A percentile compares a stretch with the other conserved stretches of the same genome.
Evolutionary conservation across 176 grass and related monocot species (phyloP).

Genomic region (Musa schizocarpa): DNA sequence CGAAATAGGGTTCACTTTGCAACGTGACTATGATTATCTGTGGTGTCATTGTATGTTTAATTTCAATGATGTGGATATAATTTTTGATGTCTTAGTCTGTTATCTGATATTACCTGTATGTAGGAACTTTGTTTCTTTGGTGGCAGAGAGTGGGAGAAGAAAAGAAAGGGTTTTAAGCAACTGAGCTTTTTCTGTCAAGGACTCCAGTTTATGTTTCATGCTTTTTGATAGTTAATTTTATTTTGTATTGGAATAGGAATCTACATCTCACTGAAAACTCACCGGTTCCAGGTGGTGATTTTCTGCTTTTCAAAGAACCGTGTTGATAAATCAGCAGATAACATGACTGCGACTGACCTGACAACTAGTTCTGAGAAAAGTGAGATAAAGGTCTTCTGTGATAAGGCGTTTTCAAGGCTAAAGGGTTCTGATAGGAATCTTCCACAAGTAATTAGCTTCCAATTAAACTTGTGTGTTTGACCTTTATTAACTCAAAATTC

Average conservation of each 20-base stretch:
- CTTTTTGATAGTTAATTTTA: slow-evolving; percentile 17
- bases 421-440: slow-evolving; percentile 92
- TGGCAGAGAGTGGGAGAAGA: no score
- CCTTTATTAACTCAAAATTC: slow-evolving; percentile 7
- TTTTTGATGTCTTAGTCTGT: not conserved
- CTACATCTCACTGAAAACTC: not conserved
- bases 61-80: not conserved
- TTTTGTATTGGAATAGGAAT: slow-evolving; percentile 5
- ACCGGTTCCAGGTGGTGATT: slow-evolving; percentile 64
- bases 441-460: slow-evolving; percentile 52
- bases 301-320: slow-evolving; percentile 98
- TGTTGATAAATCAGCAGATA: slow-evolving; percentile 90
- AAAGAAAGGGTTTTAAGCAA: no score
- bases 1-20: not conserved
- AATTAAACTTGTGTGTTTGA: slow-evolving; percentile 14
- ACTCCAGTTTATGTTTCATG: slow-evolving; percentile 15
- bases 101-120: not conserved
- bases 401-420: slow-evolving; percentile 93
- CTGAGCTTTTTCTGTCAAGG: not conserved
- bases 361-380: slow-evolving; percentile 90
- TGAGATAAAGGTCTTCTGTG: slow-evolving; percentile 95
- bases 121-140: no score
- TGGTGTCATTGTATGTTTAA: not conserved
- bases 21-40: not conserved
- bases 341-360: slow-evolving; percentile 64